Percentiles rank a stretch among this genome's conserved stretches.
phyloP scores from a whole-genome alignment of 805 yeast genomes.

The Candida easanensis region DNA sequence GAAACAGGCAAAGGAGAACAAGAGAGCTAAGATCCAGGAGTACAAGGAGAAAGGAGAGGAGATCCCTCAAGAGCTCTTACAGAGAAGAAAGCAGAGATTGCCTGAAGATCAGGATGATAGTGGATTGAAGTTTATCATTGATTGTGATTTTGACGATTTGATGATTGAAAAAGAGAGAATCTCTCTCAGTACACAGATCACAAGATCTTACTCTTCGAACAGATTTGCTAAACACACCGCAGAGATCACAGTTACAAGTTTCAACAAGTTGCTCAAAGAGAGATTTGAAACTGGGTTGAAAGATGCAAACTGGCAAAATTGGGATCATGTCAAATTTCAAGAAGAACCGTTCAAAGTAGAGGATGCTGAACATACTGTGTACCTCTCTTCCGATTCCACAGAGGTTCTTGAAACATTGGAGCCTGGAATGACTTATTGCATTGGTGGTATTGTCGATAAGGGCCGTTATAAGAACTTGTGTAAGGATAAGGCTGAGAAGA shows the following conservation, averaged over 20 bases:
- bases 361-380: conserved; percentile 47
- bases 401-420: conserved; percentile 61
- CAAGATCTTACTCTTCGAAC: conserved; percentile 79
- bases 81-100: conserved; percentile 32
- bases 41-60: conserved; percentile 38
- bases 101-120: conserved; percentile 44
- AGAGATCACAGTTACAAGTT: conserved; percentile 58
- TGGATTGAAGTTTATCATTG: conserved; percentile 62
- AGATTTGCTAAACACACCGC: conserved; percentile 57
- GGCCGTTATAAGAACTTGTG: conserved; percentile 84
- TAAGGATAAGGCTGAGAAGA: conserved; percentile 69
- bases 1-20: conserved; percentile 39
- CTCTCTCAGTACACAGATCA: conserved; percentile 76
- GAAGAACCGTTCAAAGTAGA: conserved; percentile 29
- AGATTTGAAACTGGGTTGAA: conserved; percentile 65
- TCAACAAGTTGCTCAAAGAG: conserved; percentile 59
- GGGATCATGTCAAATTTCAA: conserved; percentile 63
- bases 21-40: conserved; percentile 36
- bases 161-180: conserved; percentile 74
- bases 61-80: conserved; percentile 36
- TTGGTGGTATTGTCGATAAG: conserved; percentile 96
- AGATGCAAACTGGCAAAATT: conserved; percentile 52
- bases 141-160: conserved; percentile 86
- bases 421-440: conserved; percentile 71
- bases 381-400: conserved; percentile 85